These are phyloP conservation scores for Curvularia sp. DNA, from an alignment of 2,329 filamentous ascomycete species.

Conservation along the genomic window DNA sequence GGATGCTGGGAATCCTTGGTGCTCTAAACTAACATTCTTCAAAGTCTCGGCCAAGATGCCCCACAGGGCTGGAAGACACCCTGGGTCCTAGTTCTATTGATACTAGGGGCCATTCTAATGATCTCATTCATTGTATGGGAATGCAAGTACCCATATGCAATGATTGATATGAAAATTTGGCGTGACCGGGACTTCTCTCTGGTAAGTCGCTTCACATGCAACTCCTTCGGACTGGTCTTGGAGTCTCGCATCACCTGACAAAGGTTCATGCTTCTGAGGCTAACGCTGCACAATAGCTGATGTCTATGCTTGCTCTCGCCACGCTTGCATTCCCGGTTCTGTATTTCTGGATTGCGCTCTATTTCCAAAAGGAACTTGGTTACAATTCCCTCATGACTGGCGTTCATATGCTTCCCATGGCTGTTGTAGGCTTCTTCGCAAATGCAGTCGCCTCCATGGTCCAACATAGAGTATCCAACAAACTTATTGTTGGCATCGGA, in stretches of 20 bases:
- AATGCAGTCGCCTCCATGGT: constrained; percentile 69
- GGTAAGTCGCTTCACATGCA: constrained; percentile 44
- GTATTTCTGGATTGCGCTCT: constrained; percentile 70
- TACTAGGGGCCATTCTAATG: constrained; percentile 66
- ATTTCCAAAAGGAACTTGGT: constrained; percentile 65
- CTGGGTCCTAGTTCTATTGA: constrained; percentile 68
- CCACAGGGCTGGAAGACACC: constrained; percentile 67
- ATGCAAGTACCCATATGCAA: constrained; percentile 55
- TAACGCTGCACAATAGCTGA: constrained; percentile 49
- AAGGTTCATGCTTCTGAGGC: constrained; percentile 28
- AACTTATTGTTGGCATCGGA: constrained; percentile 64
- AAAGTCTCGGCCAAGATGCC: constrained; percentile 61
- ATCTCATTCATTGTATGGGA: constrained; percentile 69
- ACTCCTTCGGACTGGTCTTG: background rate
- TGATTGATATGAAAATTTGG: constrained; percentile 65
- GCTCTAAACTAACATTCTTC: constrained; percentile 19
- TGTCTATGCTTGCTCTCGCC: constrained; percentile 64
- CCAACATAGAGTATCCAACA: constrained; percentile 70
- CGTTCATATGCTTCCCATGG: constrained; percentile 70
- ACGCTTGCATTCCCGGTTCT: constrained; percentile 69
- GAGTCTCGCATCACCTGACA: background rate
- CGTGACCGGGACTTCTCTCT: constrained; percentile 70
- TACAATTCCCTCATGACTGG: constrained; percentile 66
- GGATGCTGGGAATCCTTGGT: accelerated
- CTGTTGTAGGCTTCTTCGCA: constrained; percentile 67